Conservation (phyloP, 768 basidiomycete genomes). For the Mycena latifolia region DNA sequence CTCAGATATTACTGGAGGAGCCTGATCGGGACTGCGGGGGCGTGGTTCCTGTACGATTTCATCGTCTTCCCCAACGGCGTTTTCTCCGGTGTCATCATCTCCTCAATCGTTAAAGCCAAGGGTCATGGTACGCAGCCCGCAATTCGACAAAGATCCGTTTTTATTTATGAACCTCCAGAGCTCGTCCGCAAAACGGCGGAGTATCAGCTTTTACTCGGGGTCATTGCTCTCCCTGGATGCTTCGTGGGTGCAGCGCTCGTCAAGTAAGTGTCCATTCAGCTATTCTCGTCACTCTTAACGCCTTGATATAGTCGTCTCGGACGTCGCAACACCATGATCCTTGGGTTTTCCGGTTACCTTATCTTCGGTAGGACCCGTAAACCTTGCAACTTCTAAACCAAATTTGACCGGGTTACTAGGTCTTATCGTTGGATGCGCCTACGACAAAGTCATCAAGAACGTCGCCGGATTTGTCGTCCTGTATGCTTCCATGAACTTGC, state of each 20-base stretch:
- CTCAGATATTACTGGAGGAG: constrained; percentile 75
- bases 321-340: constrained; percentile 70
- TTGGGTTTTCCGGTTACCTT: constrained; percentile 48
- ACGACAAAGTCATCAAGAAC: constrained; percentile 72
- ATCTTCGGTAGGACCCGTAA: constrained; percentile 33
- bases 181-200: constrained; percentile 62
- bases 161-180: constrained; percentile 21
- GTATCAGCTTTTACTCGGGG: constrained; percentile 75
- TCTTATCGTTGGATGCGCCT: constrained; percentile 69
- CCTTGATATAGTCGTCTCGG: constrained; percentile 59
- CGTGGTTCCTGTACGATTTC: constrained; percentile 74
- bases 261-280: constrained; percentile 29
- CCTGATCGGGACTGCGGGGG: constrained; percentile 79
- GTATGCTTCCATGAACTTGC: constrained; percentile 47
- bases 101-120: constrained; percentile 31
- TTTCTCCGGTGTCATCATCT: constrained; percentile 63
- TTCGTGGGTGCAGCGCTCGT: constrained; percentile 58
- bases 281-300: constrained; percentile 44
- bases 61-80: constrained; percentile 80
- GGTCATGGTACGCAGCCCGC: constrained; percentile 22
- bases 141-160: not conserved
- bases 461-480: constrained; percentile 77
- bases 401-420: constrained; percentile 46
- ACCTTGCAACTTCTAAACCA: constrained; percentile 26
- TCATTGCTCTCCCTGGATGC: constrained; percentile 73